These are phyloP conservation scores for Arxiozyma heterogenica DNA, from an alignment of 1,139 yeast species.

Conservation along the genomic window DNA sequence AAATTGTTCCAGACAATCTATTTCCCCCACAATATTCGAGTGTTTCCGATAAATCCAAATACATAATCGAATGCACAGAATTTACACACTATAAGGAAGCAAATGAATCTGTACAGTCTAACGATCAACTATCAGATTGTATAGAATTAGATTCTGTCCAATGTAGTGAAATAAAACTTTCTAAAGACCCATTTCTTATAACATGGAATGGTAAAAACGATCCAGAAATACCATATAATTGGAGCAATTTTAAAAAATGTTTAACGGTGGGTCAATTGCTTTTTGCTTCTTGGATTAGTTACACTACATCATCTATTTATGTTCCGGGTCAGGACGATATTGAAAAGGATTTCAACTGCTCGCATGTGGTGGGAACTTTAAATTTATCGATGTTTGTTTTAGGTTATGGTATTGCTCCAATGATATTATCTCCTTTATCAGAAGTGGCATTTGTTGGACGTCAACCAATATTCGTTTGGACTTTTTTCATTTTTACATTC, in stretches of 20 bases:
- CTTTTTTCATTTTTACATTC: slow-evolving; percentile 48
- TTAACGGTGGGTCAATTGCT: slow-evolving; percentile 36
- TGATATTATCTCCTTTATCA: slow-evolving; percentile 46
- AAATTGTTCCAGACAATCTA: not conserved
- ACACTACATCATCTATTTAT: slow-evolving; percentile 54
- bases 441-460: slow-evolving; percentile 48
- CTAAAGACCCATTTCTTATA: slow-evolving; percentile 41
- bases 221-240: slow-evolving; percentile 51
- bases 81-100: not conserved
- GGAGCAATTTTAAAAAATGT: slow-evolving; percentile 38
- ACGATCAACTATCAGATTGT: too few relatives aligned
- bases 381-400: slow-evolving; percentile 31
- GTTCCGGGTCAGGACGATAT: slow-evolving; percentile 40
- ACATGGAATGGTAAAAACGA: slow-evolving; percentile 33
- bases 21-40: not conserved
- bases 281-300: slow-evolving; percentile 43
- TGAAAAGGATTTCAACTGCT: slow-evolving; percentile 13
- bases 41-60: not conserved
- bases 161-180: not conserved
- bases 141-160: not conserved
- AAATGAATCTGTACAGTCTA: too few relatives aligned
- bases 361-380: slow-evolving; percentile 16
- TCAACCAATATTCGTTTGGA: slow-evolving; percentile 41
- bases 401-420: slow-evolving; percentile 51
- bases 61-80: not conserved